These are phyloP conservation scores for Sarcomyxa edulis DNA, from an alignment of 768 basidiomycete species.

Conservation along the genomic window DNA sequence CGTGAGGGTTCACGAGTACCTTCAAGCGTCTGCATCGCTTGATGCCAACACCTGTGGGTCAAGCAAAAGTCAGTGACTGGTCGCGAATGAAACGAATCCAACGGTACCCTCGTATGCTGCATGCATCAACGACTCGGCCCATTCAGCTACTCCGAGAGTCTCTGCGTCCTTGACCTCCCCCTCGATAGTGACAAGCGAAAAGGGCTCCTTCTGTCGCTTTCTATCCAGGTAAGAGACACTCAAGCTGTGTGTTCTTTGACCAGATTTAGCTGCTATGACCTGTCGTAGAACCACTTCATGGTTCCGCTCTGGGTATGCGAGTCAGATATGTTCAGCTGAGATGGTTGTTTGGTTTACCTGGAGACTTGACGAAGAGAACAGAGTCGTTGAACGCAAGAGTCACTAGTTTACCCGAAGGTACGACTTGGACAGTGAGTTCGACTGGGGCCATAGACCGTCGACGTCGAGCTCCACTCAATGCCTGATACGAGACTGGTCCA, in stretches of 20 bases:
- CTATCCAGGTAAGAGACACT: slow-evolving; percentile 49
- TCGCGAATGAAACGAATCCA: background rate
- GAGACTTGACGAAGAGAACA: slow-evolving; percentile 7
- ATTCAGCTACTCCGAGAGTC: slow-evolving; percentile 32
- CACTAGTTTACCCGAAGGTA: slow-evolving; percentile 3
- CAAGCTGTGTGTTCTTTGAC: slow-evolving; percentile 26
- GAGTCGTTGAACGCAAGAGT: slow-evolving; percentile 10
- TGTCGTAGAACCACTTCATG: slow-evolving; percentile 36
- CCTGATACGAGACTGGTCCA: no score
- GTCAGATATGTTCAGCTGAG: background rate
- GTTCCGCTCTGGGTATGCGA: slow-evolving; percentile 2
- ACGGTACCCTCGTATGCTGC: slow-evolving; percentile 58
- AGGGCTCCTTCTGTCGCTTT: slow-evolving; percentile 31
- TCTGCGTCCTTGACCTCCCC: slow-evolving; percentile 35
- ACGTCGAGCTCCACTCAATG: no score
- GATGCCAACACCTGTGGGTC: slow-evolving; percentile 26
- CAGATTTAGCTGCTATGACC: slow-evolving; percentile 48
- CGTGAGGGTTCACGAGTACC: slow-evolving; percentile 74
- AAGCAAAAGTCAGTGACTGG: background rate
- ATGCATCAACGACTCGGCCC: slow-evolving; percentile 51
- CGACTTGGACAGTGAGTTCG: no score
- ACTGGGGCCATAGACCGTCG: no score
- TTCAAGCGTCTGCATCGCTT: slow-evolving; percentile 52
- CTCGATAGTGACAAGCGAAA: slow-evolving; percentile 35
- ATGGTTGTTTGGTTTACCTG: background rate